Evolutionary conservation across 2,329 filamentous ascomycete genomes (phyloP), one percentile per base, ranked within the genome.

Genomic region (Graphium sp.): DNA sequence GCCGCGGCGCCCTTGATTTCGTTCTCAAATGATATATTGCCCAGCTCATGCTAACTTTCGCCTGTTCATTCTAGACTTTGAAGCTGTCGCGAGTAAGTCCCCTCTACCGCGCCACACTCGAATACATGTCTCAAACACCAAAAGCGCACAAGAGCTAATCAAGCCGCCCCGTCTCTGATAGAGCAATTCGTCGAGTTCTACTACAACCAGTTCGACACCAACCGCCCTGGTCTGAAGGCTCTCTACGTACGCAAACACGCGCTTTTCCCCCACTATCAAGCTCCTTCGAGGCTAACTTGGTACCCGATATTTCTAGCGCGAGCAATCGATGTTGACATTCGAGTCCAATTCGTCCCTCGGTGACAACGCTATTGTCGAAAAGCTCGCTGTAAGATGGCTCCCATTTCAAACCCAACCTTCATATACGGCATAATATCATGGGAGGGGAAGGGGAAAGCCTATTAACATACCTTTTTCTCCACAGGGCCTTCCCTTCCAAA

Each of bases 281-380:
- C 25, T 20, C 12, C 16, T 8, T 28, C 15, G 14, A 17, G 16
- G 15, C 14, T 18, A 28, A 10, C 26, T 28, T 18, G 17, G 6
- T 18, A 19, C 15, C 26, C 12, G 9, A 14, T 7, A 18, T 12
- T 17, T 11, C 17, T 41, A 93, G 83, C 73, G 79, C 45, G 67
- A 77, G 5, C 53, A 75, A 35, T 95, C 89, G 27, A 92, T 93
- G 79, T 66, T 95, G 55, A 94, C 87, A 28, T 95, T 94, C 47
- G 83, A 95, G 66, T 74, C 66, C 26, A 43, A 60, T 24, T 72
- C 76, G 10, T 53, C 69, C 34, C 61, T 72, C 45, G 85, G 87
- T 37, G 56, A 58, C 20, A 47, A 41, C 15, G 49, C 49, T 18
- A 94, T 98, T 43, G 57, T 76, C 31, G 73, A 82, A 53, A 94